phyloP scores from a whole-genome alignment of 129 eudicot genomes.

The Lactuca saligna region DNA sequence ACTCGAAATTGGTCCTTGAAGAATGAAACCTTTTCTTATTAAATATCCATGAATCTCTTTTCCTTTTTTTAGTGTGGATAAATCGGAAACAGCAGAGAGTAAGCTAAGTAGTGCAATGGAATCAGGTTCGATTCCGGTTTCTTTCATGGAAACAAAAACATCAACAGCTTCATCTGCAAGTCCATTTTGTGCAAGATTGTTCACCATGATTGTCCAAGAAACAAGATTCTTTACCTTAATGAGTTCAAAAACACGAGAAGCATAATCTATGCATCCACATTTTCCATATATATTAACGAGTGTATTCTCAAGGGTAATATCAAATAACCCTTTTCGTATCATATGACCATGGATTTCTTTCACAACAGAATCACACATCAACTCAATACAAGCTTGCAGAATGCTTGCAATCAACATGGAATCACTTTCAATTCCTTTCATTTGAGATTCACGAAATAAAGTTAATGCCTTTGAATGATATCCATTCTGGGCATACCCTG shows the following conservation, averaged over 20 bases:
- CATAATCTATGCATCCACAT: slow-evolving; percentile 48
- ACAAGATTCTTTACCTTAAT: slow-evolving; percentile 56
- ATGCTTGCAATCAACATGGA: slow-evolving; percentile 60
- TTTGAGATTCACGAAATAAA: slow-evolving; percentile 42
- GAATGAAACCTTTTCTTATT: slow-evolving; percentile 43
- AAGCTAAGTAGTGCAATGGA: slow-evolving; percentile 42
- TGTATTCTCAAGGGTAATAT: slow-evolving; percentile 49
- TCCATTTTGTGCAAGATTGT: slow-evolving; percentile 49
- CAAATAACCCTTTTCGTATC: slow-evolving; percentile 48
- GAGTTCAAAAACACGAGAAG: slow-evolving; percentile 38
- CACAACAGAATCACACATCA: slow-evolving; percentile 42
- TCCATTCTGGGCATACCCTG: slow-evolving; percentile 58
- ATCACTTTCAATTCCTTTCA: slow-evolving; percentile 44
- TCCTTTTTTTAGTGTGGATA: slow-evolving; percentile 71
- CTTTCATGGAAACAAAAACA: slow-evolving; percentile 49
- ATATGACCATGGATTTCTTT: slow-evolving; percentile 61
- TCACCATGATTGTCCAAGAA: slow-evolving; percentile 81
- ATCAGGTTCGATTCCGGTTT: slow-evolving; percentile 47
- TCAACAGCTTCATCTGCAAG: slow-evolving; percentile 60
- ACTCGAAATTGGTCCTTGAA: slow-evolving; percentile 49
- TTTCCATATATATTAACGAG: slow-evolving; percentile 58
- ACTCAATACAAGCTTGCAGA: slow-evolving; percentile 59
- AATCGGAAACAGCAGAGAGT: slow-evolving; percentile 57
- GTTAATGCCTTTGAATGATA: slow-evolving; percentile 47
- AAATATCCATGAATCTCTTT: slow-evolving; percentile 76